Conservation (phyloP, 179 eudicot species). For the Actinidia chinensis region DNA sequence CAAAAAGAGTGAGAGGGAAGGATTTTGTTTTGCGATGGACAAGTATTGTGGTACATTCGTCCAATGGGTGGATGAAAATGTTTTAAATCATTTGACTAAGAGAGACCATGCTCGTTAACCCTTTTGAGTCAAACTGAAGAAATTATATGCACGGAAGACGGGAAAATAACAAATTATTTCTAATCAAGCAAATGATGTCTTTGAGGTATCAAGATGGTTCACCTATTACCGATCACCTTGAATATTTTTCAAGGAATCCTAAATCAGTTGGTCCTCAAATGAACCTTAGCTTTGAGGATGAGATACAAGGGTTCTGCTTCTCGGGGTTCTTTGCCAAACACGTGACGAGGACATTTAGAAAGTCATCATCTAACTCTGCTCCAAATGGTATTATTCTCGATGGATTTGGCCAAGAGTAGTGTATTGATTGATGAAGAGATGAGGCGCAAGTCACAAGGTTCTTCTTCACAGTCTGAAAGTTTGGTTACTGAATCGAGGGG, state of each 20-base stretch:
- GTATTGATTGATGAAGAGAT: too few relatives aligned
- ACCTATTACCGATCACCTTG: constrained; percentile 18
- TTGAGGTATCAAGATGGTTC: constrained; percentile 19
- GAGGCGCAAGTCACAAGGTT: too few relatives aligned
- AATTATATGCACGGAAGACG: neutral
- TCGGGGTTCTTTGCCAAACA: too few relatives aligned
- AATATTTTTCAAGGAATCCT: constrained; percentile 14
- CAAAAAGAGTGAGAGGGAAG: constrained; percentile 19
- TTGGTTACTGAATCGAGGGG: too few relatives aligned
- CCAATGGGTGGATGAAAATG: constrained; percentile 27
- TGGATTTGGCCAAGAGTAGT: too few relatives aligned
- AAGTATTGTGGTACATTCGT: constrained; percentile 13
- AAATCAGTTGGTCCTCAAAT: too few relatives aligned
- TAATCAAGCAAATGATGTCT: constrained; percentile 17
- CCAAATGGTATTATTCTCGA: too few relatives aligned
- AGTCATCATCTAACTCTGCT: too few relatives aligned
- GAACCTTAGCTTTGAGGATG: too few relatives aligned
- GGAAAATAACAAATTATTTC: constrained; percentile 18
- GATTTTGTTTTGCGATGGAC: constrained; percentile 12
- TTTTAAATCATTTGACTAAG: constrained; percentile 14
- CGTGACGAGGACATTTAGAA: too few relatives aligned
- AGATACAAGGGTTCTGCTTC: too few relatives aligned
- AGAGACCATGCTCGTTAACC: constrained; percentile 15
- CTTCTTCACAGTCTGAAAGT: too few relatives aligned
- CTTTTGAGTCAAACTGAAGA: constrained; percentile 8